Evolutionary conservation across 192 early-diverging fungal species (phyloP), one percentile per base, ranked within the genome.

Genomic region (Geosiphon pyriformis): DNA sequence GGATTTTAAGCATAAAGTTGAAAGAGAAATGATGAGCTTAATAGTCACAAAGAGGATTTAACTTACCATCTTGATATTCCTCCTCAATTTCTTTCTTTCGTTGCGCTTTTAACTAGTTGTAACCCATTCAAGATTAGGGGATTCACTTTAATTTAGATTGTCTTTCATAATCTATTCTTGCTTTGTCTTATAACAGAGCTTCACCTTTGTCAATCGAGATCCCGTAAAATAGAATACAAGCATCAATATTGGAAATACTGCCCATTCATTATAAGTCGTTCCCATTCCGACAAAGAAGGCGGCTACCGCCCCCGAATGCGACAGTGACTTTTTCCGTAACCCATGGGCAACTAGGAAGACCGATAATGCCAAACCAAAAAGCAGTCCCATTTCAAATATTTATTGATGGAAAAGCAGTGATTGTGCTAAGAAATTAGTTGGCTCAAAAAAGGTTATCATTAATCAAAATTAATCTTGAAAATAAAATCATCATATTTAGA

Each of bases 181-280:
- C 7, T 23, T 20, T 57, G 25, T 27, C 29, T 8, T 31, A 54
- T 15, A 42, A 29, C 11, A 71, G 22, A 32, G 3, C 23, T 18
- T 50, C 77, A 80, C 83, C 76, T 85, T 85, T 25, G 83, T 85
- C 52, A 85, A 54, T 53, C 60, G 65, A 34, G 81, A 81, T 50
- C 86, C 80, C 1, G 88, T 79, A 2, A 91, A 70, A 67, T 87
- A 95, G 65, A 95, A 95, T 0, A 74, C 75, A 25, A 95, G 59
- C 20, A 94, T 78, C 8, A 87, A 80, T 4, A 80, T 72, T 6
- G 87, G 78, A 69, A 91, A 91, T 32, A 89, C 68, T 22, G 74
- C 63, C 50, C 80, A 80, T 30, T 82, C 77, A 58, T 89, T 85
- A 27, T 79, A 81, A 53, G 92, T 90, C 3, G 92, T 93, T 25